phyloP scores from a whole-genome alignment of 495 filamentous ascomycete species.

The Thermochaetoides thermophila region DNA sequence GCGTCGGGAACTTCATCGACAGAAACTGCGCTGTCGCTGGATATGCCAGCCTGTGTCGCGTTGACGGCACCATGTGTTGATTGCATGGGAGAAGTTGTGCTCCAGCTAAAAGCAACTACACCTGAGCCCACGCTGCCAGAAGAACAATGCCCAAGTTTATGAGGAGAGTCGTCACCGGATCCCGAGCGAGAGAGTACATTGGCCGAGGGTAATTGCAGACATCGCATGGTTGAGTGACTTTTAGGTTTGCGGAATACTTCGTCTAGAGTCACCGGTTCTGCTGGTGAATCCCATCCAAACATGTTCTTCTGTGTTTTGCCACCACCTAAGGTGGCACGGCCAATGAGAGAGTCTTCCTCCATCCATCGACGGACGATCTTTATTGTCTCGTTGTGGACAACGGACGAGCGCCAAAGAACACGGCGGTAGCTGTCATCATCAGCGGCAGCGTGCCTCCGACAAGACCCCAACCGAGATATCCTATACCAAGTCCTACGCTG shows the following conservation, averaged over 20 bases:
- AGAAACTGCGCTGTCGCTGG: background rate
- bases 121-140: conserved; percentile 8
- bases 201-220: too few species aligned
- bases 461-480: conserved; percentile 40
- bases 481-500: conserved; percentile 50
- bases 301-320: conserved; percentile 30
- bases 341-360: conserved; percentile 40
- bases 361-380: conserved; percentile 45
- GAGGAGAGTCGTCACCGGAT: too few species aligned
- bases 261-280: conserved; percentile 30
- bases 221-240: conserved; percentile 9
- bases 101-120: conserved; percentile 26
- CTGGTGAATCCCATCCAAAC: conserved; percentile 40
- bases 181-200: too few species aligned
- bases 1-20: too few species aligned
- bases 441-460: conserved; percentile 37
- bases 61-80: background rate
- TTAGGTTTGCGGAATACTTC: conserved; percentile 27
- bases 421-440: conserved; percentile 44
- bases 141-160: conserved; percentile 7
- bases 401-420: conserved; percentile 38
- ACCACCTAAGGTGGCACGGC: conserved; percentile 32
- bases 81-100: conserved; percentile 6
- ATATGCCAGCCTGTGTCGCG: too few species aligned
- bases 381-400: conserved; percentile 34